Conservation (phyloP, 371 early-diverging fungal species). For the Mortierella sp. region DNA sequence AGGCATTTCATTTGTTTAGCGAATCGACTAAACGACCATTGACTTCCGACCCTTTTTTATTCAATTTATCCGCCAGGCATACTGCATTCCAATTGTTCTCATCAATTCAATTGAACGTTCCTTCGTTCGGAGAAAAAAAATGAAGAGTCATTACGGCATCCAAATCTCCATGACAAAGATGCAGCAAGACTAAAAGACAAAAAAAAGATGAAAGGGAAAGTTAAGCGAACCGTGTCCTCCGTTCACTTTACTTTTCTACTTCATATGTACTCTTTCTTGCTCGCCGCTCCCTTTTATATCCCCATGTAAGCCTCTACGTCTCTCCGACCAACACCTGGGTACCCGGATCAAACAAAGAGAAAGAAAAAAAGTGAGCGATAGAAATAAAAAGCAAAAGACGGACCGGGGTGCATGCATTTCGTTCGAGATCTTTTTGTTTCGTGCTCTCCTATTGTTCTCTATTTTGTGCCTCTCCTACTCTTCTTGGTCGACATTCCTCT, state of each 20-base stretch:
- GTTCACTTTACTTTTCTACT: not conserved
- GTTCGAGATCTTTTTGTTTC: not conserved
- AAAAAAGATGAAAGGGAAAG: no score
- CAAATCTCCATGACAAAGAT: no score
- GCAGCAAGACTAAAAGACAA: no score
- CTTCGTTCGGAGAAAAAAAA: no score
- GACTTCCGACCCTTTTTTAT: no score
- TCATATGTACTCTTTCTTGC: not conserved
- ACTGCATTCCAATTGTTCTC: no score
- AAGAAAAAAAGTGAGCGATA: not conserved
- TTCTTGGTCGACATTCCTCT: not conserved
- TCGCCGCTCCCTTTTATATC: no score
- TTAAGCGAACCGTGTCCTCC: not conserved
- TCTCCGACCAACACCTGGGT: conserved; percentile 4
- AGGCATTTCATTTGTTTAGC: no score
- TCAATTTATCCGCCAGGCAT: no score
- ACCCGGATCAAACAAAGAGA: not conserved
- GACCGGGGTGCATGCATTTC: conserved; percentile 8
- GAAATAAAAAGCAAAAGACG: not conserved
- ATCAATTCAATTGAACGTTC: no score
- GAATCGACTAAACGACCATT: no score
- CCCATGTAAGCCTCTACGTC: not conserved
- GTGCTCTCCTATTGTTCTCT: conserved; percentile 2
- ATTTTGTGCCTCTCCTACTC: not conserved
- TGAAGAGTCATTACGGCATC: no score